Evolutionary conservation across 345 rosid species (phyloP).

Genomic region (Eucalyptus cloeziana): DNA sequence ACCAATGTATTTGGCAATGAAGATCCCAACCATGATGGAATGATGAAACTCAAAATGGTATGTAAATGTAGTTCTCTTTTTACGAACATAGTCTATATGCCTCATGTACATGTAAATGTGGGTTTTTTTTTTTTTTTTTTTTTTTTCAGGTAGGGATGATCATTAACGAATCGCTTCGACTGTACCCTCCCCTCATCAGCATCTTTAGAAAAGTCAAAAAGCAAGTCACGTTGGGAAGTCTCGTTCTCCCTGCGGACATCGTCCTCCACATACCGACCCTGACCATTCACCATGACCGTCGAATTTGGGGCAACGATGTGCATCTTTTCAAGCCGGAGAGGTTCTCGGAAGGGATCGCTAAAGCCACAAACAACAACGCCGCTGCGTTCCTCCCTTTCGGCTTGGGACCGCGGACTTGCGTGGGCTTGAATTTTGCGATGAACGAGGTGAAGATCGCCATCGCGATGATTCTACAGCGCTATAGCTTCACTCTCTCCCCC

Average conservation of each 20-base stretch:
- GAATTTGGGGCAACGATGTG: conserved; percentile 32
- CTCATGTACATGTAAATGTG: too few species aligned
- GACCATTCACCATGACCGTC: conserved; percentile 16
- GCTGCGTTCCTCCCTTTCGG: conserved; percentile 24
- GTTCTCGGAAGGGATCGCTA: too few species aligned
- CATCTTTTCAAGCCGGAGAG: too few species aligned
- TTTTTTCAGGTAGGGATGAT: conserved; percentile 15
- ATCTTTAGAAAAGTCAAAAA: not conserved
- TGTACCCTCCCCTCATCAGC: conserved; percentile 6
- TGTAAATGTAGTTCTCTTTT: too few species aligned
- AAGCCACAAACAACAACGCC: not conserved
- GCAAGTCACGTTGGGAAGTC: conserved; percentile 12
- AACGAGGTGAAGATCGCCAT: conserved; percentile 26
- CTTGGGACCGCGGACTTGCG: conserved; percentile 22
- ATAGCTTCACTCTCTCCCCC: conserved; percentile 22
- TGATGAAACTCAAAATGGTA: too few species aligned
- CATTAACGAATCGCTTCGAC: conserved; percentile 12
- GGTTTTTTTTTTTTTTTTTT: too few species aligned
- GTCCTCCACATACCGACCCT: not conserved
- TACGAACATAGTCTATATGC: too few species aligned
- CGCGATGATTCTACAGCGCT: conserved; percentile 31
- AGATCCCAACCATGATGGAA: too few species aligned
- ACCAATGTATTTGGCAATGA: too few species aligned
- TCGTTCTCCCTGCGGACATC: conserved; percentile 5
- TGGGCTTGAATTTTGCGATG: conserved; percentile 15